phyloP scores from a whole-genome alignment of 129 eudicot genomes.

The Pittosporum tobira region DNA sequence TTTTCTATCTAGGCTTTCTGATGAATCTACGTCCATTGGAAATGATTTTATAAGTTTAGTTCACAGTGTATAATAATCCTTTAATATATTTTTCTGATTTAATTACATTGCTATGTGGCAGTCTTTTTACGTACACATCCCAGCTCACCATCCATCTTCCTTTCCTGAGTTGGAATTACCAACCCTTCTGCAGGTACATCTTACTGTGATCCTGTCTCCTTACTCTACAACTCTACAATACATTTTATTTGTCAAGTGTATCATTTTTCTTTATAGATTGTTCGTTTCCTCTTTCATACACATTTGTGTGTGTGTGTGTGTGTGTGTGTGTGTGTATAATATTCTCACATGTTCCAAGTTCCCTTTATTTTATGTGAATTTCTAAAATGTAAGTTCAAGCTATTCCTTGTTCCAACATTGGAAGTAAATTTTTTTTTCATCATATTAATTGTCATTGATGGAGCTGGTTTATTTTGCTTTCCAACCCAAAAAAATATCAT shows the following conservation, averaged over 20 bases:
- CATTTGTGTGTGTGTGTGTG: not conserved
- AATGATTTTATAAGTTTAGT: no score
- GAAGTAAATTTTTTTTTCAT: no score
- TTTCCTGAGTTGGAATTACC: slow-evolving; percentile 92
- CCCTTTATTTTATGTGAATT: not conserved
- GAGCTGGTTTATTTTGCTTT: not conserved
- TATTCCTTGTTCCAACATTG: not conserved
- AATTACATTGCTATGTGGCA: slow-evolving; percentile 37
- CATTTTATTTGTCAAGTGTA: not conserved
- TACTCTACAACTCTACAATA: not conserved
- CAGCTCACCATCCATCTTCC: slow-evolving; percentile 85
- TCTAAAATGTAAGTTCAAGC: not conserved
- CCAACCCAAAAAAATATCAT: not conserved
- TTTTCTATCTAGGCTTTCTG: no score
- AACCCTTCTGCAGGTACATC: slow-evolving; percentile 74
- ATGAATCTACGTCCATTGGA: no score
- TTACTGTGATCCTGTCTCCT: not conserved
- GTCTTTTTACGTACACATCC: slow-evolving; percentile 86
- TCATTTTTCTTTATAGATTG: not conserved
- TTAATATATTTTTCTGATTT: slow-evolving; percentile 8
- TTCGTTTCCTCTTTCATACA: not conserved
- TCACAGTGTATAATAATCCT: no score
- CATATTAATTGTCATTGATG: no score
- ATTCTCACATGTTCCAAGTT: not conserved
- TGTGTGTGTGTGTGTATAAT: not conserved